phyloP scores from a whole-genome alignment of 805 yeast genomes.

The Lachancea lanzarotensis region DNA sequence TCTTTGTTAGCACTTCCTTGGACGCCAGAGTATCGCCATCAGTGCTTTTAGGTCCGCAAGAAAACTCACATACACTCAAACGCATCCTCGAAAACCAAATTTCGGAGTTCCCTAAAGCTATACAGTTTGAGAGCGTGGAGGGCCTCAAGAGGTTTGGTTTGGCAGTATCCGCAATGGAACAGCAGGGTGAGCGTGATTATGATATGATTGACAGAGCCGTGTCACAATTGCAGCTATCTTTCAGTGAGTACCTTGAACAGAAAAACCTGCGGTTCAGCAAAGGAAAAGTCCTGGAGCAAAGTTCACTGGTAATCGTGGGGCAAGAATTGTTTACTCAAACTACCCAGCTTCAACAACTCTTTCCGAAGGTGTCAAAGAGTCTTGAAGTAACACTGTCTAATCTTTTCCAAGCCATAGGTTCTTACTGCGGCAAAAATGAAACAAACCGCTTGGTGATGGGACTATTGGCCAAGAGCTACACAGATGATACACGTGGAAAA shows the following conservation, averaged over 20 bases:
- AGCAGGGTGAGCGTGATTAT: conserved; percentile 1
- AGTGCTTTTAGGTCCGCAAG: not conserved
- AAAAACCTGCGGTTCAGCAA: conserved; percentile 7
- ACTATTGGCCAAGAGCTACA: not conserved
- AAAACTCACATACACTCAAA: not conserved
- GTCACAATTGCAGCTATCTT: not conserved
- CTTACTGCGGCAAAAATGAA: not conserved
- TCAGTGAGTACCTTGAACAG: conserved; percentile 3
- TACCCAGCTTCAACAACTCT: conserved; percentile 13
- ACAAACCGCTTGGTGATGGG: not conserved
- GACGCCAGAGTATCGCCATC: not conserved
- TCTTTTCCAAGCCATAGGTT: conserved; percentile 21
- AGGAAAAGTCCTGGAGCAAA: conserved; percentile 16
- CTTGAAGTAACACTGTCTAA: conserved; percentile 16
- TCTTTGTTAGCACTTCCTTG: conserved; percentile 15
- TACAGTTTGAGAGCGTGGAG: conserved; percentile 14
- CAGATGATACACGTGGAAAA: not conserved
- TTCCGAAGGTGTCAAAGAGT: conserved; percentile 18
- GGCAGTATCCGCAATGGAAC: conserved; percentile 9
- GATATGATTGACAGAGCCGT: conserved; percentile 3
- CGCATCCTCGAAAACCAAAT: not conserved
- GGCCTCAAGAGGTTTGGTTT: conserved; percentile 10
- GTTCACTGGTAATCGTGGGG: conserved; percentile 15
- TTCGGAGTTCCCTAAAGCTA: conserved; percentile 5
- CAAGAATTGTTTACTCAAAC: conserved; percentile 6